Percentiles rank a stretch among this genome's conserved stretches.
Evolutionary conservation across 257 asterid species (phyloP).

Genomic region (Lycium ferocissimum): DNA sequence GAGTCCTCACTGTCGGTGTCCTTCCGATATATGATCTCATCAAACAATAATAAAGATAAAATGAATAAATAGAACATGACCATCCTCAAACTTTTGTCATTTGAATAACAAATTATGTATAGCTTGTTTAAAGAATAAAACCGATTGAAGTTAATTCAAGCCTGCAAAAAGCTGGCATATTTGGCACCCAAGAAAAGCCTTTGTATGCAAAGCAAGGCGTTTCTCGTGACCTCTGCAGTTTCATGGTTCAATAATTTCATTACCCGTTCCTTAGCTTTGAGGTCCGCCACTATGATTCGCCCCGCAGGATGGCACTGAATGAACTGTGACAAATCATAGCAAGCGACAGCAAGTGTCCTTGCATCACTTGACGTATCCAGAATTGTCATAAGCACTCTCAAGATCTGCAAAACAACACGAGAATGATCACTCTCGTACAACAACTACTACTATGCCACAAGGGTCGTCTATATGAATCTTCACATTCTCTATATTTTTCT

Average conservation of each 20-base stretch:
- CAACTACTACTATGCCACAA: too few species aligned
- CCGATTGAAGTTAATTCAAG: conserved; percentile 33
- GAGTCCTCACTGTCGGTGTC: neutral
- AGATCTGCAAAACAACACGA: conserved; percentile 58
- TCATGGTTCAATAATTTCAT: conserved; percentile 96
- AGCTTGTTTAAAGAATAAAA: neutral
- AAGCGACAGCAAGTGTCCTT: conserved; percentile 89
- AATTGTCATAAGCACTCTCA: conserved; percentile 82
- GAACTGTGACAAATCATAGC: conserved; percentile 92
- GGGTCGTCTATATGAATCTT: too few species aligned
- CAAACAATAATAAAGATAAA: neutral
- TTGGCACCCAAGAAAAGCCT: conserved; percentile 96
- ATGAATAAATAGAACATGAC: neutral
- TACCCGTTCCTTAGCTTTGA: conserved; percentile 93
- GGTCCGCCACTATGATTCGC: conserved; percentile 79
- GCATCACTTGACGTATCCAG: conserved; percentile 86
- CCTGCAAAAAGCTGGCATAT: conserved; percentile 94
- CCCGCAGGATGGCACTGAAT: conserved; percentile 94
- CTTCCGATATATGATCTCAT: neutral
- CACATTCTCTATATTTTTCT: too few species aligned
- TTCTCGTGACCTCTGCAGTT: conserved; percentile 86
- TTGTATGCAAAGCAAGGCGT: conserved; percentile 93
- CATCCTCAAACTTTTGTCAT: neutral
- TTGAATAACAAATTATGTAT: conserved; percentile 16
- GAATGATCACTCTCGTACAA: neutral